Evolutionary conservation across 768 basidiomycete genomes (phyloP).

Genomic region (Leucosporidium creatinivorum): DNA sequence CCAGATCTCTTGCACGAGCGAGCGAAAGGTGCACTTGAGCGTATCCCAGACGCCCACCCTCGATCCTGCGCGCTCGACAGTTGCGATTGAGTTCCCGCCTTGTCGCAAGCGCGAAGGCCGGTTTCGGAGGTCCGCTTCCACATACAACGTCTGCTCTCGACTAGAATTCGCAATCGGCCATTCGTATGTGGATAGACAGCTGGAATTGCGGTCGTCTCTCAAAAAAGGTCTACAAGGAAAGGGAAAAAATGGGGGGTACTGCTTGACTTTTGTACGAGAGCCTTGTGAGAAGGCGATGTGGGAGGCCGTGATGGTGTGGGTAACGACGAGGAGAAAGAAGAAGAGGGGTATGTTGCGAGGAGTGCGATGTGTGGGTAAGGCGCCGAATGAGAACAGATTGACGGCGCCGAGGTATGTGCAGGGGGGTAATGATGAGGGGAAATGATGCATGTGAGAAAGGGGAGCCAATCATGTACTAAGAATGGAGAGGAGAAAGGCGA

Average conservation of each 20-base stretch:
- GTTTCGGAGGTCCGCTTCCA: no score
- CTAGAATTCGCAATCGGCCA: no score
- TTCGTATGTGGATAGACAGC: no score
- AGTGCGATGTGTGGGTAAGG: background rate
- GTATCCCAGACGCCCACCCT: no score
- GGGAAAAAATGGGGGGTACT: background rate
- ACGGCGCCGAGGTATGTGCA: background rate
- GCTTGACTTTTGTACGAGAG: background rate
- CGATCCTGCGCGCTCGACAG: no score
- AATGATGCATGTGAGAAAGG: background rate
- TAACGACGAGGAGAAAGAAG: background rate
- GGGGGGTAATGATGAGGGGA: no score
- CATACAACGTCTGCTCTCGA: no score
- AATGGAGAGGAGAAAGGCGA: slow-evolving; percentile 1
- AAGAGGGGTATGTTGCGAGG: background rate
- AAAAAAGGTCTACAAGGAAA: background rate
- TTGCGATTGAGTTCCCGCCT: no score
- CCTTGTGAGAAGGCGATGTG: background rate
- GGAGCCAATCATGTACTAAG: background rate
- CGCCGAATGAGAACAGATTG: background rate
- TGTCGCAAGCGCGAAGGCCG: no score
- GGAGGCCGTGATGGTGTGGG: background rate
- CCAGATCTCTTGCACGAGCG: no score
- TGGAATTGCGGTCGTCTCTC: no score
- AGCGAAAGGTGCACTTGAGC: no score